Conservation (phyloP, 2,329 filamentous ascomycete genomes). For the Monosporascus sp. region DNA sequence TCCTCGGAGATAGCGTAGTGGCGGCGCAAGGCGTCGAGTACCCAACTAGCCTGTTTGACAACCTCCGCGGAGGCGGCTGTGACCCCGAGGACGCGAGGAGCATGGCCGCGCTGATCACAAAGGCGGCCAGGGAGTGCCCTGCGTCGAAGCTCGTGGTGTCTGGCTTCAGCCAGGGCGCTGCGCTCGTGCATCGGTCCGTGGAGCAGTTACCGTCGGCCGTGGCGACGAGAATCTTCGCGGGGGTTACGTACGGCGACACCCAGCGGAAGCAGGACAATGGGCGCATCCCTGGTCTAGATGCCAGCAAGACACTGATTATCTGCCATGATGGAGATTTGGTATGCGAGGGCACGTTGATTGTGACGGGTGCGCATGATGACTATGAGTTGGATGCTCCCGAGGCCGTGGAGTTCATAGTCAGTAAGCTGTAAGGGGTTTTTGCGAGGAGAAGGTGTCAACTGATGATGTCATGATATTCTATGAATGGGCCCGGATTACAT, state of each 20-base stretch:
- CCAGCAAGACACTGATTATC: constrained; percentile 32
- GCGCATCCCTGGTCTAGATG: constrained; percentile 25
- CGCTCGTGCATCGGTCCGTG: constrained; percentile 36
- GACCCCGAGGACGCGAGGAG: constrained; percentile 24
- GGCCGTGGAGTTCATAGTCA: constrained; percentile 11
- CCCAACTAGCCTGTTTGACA: constrained; percentile 16
- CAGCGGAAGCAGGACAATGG: constrained; percentile 28
- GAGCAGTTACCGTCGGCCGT: constrained; percentile 22
- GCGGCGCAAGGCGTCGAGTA: constrained; percentile 22
- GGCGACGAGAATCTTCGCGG: constrained; percentile 28
- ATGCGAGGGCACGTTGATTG: constrained; percentile 38
- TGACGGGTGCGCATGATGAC: constrained; percentile 14
- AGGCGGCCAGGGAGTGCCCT: constrained; percentile 33
- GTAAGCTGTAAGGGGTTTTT: constrained; percentile 5
- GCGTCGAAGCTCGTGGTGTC: constrained; percentile 34
- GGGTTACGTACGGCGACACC: constrained; percentile 38
- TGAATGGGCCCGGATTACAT: too few relatives aligned
- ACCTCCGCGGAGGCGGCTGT: constrained; percentile 24
- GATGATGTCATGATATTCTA: too few relatives aligned
- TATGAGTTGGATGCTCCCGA: constrained; percentile 12
- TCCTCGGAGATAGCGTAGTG: constrained; percentile 11
- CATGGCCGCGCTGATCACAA: constrained; percentile 26
- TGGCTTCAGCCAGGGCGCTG: constrained; percentile 38
- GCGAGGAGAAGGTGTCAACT: too few relatives aligned
- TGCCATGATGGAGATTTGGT: constrained; percentile 47